phyloP scores from a whole-genome alignment of 495 filamentous ascomycete species.

The Annulohypoxylon maeteangense region DNA sequence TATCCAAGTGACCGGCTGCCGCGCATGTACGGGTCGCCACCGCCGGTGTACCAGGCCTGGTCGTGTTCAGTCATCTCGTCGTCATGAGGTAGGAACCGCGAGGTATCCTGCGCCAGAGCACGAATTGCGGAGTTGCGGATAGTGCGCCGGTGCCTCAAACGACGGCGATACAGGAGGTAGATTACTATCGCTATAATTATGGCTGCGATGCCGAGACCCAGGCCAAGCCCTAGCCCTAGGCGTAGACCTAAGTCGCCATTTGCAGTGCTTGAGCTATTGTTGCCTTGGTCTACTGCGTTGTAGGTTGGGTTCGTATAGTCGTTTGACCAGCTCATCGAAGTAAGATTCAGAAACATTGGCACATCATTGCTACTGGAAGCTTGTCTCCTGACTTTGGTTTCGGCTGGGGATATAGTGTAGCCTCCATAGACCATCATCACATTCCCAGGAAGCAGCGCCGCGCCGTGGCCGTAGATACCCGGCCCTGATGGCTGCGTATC shows the following conservation, averaged over 20 bases:
- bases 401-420: constrained; percentile 69
- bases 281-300: constrained; percentile 9
- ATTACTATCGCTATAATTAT: constrained; percentile 61
- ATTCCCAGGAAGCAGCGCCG: constrained; percentile 81
- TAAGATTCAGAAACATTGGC: constrained; percentile 80
- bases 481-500: constrained; percentile 56
- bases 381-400: constrained; percentile 50
- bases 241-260: constrained; percentile 44
- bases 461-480: constrained; percentile 88
- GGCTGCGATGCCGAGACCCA: constrained; percentile 73
- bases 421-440: constrained; percentile 93
- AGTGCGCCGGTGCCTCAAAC: constrained; percentile 48
- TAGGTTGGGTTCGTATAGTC: constrained; percentile 71
- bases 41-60: constrained; percentile 55
- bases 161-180: constrained; percentile 69
- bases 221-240: constrained; percentile 76
- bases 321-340: constrained; percentile 74
- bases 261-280: constrained; percentile 34
- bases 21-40: constrained; percentile 52
- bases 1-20: constrained; percentile 57
- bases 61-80: constrained; percentile 71
- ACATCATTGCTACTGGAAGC: constrained; percentile 52
- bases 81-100: constrained; percentile 46
- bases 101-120: constrained; percentile 53
- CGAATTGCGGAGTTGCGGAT: constrained; percentile 53